A percentile compares a stretch with the other conserved stretches of the same genome.
Evolutionary conservation across 2,329 filamentous ascomycete genomes (phyloP).

Genomic region (Cladosporium cucumerinum): DNA sequence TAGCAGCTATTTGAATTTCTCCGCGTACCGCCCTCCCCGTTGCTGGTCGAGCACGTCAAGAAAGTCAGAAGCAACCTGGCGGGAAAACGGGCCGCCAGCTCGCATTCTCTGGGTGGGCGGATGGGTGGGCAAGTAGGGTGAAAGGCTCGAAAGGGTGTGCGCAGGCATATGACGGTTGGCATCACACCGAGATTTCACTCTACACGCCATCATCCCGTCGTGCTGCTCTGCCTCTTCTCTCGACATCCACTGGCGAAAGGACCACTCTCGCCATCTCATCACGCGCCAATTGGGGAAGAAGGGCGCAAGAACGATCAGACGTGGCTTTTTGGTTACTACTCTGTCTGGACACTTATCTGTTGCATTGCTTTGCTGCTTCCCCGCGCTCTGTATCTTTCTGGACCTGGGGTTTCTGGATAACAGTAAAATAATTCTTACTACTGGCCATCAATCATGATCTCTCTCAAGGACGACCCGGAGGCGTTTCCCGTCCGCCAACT

Average conservation of each 20-base stretch:
- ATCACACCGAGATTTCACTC: conserved; percentile 13
- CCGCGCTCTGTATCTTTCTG: not conserved
- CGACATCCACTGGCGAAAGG: not conserved
- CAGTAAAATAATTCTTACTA: not conserved
- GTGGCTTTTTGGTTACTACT: not conserved
- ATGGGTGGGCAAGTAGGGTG: not conserved
- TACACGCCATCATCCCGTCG: not conserved
- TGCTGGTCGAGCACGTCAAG: conserved; percentile 11
- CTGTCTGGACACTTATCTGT: not conserved
- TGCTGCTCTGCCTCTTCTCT: not conserved
- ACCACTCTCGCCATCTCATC: not conserved
- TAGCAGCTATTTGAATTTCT: not conserved
- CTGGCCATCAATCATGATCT: conserved; percentile 8
- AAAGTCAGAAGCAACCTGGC: conserved; percentile 8
- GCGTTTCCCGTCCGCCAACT: conserved; percentile 78
- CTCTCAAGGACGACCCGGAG: conserved; percentile 52
- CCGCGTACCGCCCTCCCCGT: conserved; percentile 1
- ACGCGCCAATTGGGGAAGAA: not conserved
- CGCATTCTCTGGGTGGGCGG: not conserved
- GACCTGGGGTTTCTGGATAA: not conserved
- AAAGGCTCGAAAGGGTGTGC: not conserved
- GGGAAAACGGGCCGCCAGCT: conserved; percentile 5
- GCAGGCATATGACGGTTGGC: conserved; percentile 9
- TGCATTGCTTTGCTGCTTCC: not conserved
- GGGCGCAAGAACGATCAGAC: not conserved